Evolutionary conservation across 495 filamentous ascomycete genomes (phyloP), one percentile per base, ranked within the genome.

Genomic region (Penicillium dipodomyicola): DNA sequence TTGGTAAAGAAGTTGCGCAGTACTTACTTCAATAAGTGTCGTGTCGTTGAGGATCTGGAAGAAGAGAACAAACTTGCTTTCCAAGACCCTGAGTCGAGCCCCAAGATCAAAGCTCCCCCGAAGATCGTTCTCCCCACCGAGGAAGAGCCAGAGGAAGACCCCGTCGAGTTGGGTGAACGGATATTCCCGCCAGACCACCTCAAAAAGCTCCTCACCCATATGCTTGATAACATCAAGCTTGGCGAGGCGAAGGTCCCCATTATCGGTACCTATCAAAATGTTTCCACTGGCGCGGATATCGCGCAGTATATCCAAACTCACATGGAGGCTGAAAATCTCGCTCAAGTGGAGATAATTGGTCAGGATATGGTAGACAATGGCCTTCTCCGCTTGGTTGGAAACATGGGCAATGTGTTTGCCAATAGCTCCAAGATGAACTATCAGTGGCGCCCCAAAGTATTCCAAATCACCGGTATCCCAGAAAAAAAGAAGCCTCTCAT

Each of bases 11-110:
- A 97, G 75, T 80, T 96, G 57, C 85, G 95, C 42, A 97, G 92
- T 65, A 84, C 87, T 59, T 99, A 99, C 73, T 99, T 96, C 82
- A 97, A 96, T 77, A 97, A 97, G 73, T 99, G 94, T 65, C 88
- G 94, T 44, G 82, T 96, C 42, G 86, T 97, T 7, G 94, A 99
- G 71, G 94, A 99, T 66, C 72, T 97, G 52, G 95, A 97, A 64
- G 94, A 99, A 72, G 94, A 99, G 80, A 96, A 96, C 67, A 97
- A 97, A 73, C 83, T 99, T 12, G 92, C 91, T 30, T 97, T 97
- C 69, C 91, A 97, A 67, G 90, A 90, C 58, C 91, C 92, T 2
- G 84, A 88, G 30, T 64, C 64, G 4, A 84, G 80, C 61, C 81
- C 80, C 9, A 77, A 77, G 58, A 40, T 59, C 45, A 71, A 74